phyloP scores from a whole-genome alignment of 768 basidiomycete genomes.

The Holtermanniella nyarrowii region DNA sequence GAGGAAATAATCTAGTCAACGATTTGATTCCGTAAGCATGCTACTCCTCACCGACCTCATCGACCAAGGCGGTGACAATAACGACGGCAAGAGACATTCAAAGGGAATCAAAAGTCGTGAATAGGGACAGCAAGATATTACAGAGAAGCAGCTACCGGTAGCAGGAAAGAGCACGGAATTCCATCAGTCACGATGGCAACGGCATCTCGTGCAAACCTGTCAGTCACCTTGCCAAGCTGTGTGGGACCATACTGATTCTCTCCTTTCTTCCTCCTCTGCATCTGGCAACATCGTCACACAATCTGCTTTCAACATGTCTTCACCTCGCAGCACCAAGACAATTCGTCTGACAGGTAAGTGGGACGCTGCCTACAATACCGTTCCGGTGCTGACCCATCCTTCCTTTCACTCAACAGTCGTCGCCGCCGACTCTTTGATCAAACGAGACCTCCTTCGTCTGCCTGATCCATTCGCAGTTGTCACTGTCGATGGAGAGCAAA shows the following conservation, averaged over 20 bases:
- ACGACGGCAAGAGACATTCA: no score
- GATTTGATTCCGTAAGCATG: no score
- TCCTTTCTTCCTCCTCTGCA: not conserved
- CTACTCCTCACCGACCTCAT: no score
- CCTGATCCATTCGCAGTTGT: slow-evolving; percentile 98
- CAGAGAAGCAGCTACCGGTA: not conserved
- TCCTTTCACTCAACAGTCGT: slow-evolving; percentile 53
- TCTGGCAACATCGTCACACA: not conserved
- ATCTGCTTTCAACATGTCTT: not conserved
- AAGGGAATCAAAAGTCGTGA: no score
- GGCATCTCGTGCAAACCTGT: not conserved
- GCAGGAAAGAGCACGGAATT: not conserved
- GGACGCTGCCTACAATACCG: not conserved
- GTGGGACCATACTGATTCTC: not conserved
- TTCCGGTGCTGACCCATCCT: not conserved
- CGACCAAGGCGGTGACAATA: no score
- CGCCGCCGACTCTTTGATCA: slow-evolving; percentile 50
- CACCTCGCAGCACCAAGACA: slow-evolving; percentile 7
- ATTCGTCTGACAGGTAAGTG: slow-evolving; percentile 10
- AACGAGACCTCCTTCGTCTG: slow-evolving; percentile 56
- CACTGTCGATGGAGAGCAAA: slow-evolving; percentile 96
- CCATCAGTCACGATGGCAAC: not conserved
- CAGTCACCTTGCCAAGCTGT: not conserved
- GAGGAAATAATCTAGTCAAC: no score
- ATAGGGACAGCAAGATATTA: not conserved